A percentile compares a stretch with the other conserved stretches of the same genome.
phyloP scores from a whole-genome alignment of 805 yeast species.

The Metschnikowia cerradonensis region DNA sequence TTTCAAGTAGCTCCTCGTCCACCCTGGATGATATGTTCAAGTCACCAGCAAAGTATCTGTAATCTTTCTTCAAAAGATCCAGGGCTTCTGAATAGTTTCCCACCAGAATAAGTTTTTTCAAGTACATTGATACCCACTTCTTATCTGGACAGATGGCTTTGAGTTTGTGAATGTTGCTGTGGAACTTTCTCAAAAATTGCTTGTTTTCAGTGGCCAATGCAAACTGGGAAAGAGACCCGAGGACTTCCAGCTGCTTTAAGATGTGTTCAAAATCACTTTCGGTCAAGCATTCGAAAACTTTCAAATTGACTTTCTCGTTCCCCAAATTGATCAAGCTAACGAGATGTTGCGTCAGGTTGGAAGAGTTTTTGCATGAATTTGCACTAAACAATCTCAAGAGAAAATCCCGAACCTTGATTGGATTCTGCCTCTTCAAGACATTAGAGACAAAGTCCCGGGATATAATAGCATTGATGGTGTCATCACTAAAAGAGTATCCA shows the following conservation, averaged over 20 bases:
- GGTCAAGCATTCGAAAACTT: conserved; percentile 17
- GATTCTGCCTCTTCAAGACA: conserved; percentile 16
- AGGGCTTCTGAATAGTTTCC: conserved; percentile 4
- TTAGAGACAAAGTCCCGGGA: conserved; percentile 25
- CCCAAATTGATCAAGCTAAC: conserved; percentile 18
- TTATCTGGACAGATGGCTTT: conserved; percentile 9
- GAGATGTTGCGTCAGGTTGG: conserved; percentile 6
- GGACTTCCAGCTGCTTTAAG: conserved; percentile 5
- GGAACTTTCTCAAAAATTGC: conserved; percentile 18
- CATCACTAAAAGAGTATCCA: conserved; percentile 29
- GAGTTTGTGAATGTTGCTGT: conserved; percentile 10
- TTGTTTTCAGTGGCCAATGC: conserved; percentile 17
- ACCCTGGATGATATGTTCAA: conserved; percentile 3
- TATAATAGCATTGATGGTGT: conserved; percentile 31
- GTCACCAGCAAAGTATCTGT: conserved; percentile 3
- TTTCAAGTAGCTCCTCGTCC: conserved; percentile 7
- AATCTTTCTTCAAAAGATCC: conserved; percentile 3
- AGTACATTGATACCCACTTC: conserved; percentile 20
- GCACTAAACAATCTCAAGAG: conserved; percentile 19
- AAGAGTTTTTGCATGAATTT: neutral
- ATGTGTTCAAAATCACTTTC: conserved; percentile 6
- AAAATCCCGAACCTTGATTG: conserved; percentile 19
- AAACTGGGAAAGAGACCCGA: conserved; percentile 6
- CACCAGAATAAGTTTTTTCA: conserved; percentile 14
- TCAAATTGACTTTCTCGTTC: conserved; percentile 26